These are phyloP conservation scores for Eucalyptus urophylla DNA, from an alignment of 345 rosid genomes.

Conservation along the genomic window DNA sequence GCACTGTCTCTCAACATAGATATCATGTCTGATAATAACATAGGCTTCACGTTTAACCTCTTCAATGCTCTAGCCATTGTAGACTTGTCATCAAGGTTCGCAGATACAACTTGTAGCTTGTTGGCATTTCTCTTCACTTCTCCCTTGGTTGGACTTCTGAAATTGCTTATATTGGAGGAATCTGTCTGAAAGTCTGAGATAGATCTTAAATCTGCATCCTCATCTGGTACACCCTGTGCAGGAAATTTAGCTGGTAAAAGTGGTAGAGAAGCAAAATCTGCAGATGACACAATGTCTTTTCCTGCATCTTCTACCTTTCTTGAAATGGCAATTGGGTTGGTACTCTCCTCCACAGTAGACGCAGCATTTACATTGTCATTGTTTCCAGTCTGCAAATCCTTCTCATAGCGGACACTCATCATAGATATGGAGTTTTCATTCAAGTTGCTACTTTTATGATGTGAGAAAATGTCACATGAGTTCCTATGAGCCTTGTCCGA, in stretches of 20 bases:
- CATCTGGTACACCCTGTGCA: neutral
- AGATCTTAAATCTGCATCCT: neutral
- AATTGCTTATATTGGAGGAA: neutral
- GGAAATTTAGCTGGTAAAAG: neutral
- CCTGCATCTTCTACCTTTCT: neutral
- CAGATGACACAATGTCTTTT: neutral
- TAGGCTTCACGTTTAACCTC: constrained; percentile 12
- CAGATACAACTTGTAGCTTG: neutral
- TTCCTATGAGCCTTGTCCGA: neutral
- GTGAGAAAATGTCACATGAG: neutral
- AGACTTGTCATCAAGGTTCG: neutral
- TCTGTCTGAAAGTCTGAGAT: neutral
- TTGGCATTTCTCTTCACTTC: neutral
- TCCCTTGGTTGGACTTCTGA: neutral
- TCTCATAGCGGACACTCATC: neutral
- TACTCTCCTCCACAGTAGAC: neutral
- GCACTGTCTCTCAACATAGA: constrained; percentile 24
- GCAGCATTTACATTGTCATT: neutral
- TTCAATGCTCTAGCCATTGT: neutral
- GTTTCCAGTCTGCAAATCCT: neutral
- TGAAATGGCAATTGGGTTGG: neutral
- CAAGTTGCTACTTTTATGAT: neutral
- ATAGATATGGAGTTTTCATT: neutral
- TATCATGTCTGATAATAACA: constrained; percentile 52
- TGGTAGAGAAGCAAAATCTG: neutral